These are phyloP conservation scores for Eucalyptus regnans DNA, from an alignment of 345 rosid species.

Conservation along the genomic window DNA sequence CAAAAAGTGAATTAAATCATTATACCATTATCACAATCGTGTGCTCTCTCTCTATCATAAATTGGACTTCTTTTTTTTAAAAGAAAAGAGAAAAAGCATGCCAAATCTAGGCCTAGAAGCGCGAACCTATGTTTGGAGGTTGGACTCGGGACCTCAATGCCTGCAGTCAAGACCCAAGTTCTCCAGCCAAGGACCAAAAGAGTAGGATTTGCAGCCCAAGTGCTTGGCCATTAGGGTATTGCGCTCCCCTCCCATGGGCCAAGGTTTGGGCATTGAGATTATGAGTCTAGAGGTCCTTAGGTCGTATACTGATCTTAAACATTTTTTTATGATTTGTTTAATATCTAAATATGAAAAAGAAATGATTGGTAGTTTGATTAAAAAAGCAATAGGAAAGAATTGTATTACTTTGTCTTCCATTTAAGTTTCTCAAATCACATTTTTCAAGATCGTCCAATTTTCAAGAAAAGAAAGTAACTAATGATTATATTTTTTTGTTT, in stretches of 20 bases:
- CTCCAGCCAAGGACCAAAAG: neutral
- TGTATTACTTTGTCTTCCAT: neutral
- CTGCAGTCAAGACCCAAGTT: neutral
- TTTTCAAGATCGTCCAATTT: neutral
- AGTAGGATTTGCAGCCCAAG: neutral
- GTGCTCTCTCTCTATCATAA: neutral
- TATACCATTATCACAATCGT: neutral
- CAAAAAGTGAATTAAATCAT: too few relatives aligned
- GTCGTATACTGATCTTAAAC: neutral
- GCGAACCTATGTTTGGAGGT: too few relatives aligned
- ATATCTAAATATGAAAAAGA: neutral
- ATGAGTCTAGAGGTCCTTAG: neutral
- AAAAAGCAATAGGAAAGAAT: neutral
- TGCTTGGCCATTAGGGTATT: neutral
- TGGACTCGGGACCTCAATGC: neutral
- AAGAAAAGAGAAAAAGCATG: too few relatives aligned
- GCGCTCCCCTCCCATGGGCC: neutral
- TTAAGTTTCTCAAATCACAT: neutral
- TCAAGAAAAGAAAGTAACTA: neutral
- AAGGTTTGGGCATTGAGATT: neutral
- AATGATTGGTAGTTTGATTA: neutral
- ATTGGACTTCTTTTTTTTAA: too few relatives aligned
- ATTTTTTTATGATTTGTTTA: neutral
- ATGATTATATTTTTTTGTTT: neutral
- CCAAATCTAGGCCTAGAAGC: too few relatives aligned